Percentiles rank a stretch among this genome's conserved stretches.
Evolutionary conservation across 2,329 filamentous ascomycete species (phyloP).

Genomic region (Chaetothyriales sp.): DNA sequence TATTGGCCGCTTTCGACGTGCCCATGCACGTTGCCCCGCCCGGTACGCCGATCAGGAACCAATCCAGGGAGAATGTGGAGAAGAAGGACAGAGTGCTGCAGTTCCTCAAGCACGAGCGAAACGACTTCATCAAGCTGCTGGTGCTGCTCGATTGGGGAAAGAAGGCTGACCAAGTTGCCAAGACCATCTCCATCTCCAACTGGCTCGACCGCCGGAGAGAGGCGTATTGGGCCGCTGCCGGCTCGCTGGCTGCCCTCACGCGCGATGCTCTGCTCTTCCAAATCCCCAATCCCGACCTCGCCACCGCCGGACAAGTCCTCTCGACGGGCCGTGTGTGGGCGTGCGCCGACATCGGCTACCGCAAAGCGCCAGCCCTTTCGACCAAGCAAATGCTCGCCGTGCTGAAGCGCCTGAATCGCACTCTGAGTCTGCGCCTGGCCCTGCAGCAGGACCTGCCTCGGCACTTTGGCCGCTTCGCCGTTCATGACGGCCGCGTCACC

Average conservation of each 20-base stretch:
- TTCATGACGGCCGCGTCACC: slow-evolving; percentile 76
- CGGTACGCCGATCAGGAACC: slow-evolving; percentile 20
- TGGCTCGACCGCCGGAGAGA: slow-evolving; percentile 55
- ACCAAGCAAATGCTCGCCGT: slow-evolving; percentile 59
- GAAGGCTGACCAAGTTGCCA: slow-evolving; percentile 64
- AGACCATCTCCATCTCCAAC: slow-evolving; percentile 71
- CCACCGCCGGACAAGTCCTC: slow-evolving; percentile 74
- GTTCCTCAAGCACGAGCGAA: slow-evolving; percentile 66
- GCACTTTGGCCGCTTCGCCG: slow-evolving; percentile 63
- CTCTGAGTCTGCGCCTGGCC: slow-evolving; percentile 70
- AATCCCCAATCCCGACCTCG: slow-evolving; percentile 78
- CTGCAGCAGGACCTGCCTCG: slow-evolving; percentile 69
- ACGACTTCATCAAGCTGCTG: slow-evolving; percentile 82
- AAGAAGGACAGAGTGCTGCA: slow-evolving; percentile 66
- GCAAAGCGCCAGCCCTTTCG: slow-evolving; percentile 58
- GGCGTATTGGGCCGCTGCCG: slow-evolving; percentile 47
- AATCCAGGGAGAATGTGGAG: slow-evolving; percentile 45
- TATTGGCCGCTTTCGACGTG: slow-evolving; percentile 55
- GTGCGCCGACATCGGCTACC: slow-evolving; percentile 71
- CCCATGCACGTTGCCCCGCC: slow-evolving; percentile 29
- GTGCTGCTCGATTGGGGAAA: slow-evolving; percentile 85
- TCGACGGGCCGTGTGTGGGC: slow-evolving; percentile 63
- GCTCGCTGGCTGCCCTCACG: slow-evolving; percentile 58
- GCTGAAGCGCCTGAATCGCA: slow-evolving; percentile 68
- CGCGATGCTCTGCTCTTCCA: slow-evolving; percentile 57